These are phyloP conservation scores for Pseudozyma thailandica DNA, from an alignment of 1,284 basidiomycete species.

Conservation along the genomic window DNA sequence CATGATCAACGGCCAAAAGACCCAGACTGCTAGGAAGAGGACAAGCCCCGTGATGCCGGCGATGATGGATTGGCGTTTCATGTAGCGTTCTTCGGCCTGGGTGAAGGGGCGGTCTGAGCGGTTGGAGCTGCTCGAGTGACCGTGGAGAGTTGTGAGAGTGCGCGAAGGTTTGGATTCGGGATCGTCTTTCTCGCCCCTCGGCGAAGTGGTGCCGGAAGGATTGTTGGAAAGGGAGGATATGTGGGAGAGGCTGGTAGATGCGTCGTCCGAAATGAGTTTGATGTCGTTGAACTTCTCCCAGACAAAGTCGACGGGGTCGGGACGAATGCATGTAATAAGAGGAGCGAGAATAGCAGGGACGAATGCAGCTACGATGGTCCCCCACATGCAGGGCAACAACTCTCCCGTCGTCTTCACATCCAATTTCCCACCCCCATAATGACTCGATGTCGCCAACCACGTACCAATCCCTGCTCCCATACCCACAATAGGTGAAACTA, in stretches of 20 bases:
- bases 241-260: slow-evolving; percentile 8
- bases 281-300: slow-evolving; percentile 56
- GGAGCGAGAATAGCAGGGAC: slow-evolving; percentile 47
- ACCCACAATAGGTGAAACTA: slow-evolving; percentile 50
- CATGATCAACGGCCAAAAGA: slow-evolving; percentile 65
- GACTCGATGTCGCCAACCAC: slow-evolving; percentile 58
- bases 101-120: slow-evolving; percentile 8
- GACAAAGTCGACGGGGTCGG: slow-evolving; percentile 35
- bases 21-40: slow-evolving; percentile 58
- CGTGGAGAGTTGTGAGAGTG: slow-evolving; percentile 1
- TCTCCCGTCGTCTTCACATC: slow-evolving; percentile 35
- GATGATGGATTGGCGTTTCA: slow-evolving; percentile 24
- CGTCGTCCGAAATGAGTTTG: slow-evolving; percentile 36
- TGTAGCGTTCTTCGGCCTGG: slow-evolving; percentile 23
- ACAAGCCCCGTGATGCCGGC: slow-evolving; percentile 24
- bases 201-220: not conserved
- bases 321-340: slow-evolving; percentile 22
- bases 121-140: not conserved
- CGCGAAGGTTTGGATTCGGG: not conserved
- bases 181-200: no score
- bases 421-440: slow-evolving; percentile 49
- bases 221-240: not conserved
- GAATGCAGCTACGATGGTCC: slow-evolving; percentile 54
- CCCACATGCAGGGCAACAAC: slow-evolving; percentile 60
- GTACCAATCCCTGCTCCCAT: slow-evolving; percentile 58